Conservation (phyloP, 129 eudicot genomes). For the Glebionis coronaria region DNA sequence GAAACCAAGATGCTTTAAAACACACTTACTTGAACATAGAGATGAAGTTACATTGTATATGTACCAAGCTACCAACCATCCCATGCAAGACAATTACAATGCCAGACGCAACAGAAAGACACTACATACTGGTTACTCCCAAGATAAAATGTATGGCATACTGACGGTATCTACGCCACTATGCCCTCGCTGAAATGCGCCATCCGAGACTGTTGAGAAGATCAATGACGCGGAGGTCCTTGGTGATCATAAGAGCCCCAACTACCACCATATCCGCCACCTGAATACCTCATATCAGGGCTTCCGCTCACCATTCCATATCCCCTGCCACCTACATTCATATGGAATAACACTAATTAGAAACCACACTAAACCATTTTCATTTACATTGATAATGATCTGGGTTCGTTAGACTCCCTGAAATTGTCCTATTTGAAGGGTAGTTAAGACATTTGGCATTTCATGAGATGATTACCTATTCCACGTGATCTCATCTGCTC, state of each 20-base stretch:
- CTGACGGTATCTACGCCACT: background rate
- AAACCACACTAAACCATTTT: background rate
- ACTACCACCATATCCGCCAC: constrained; percentile 48
- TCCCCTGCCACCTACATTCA: constrained; percentile 50
- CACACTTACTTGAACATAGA: background rate
- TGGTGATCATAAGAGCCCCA: constrained; percentile 68
- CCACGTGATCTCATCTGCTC: constrained; percentile 69
- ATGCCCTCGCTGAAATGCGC: background rate
- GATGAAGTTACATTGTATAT: constrained; percentile 10
- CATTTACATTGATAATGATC: background rate
- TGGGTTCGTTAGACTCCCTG: background rate
- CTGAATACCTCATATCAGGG: constrained; percentile 64
- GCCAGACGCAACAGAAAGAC: background rate
- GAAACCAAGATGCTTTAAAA: background rate
- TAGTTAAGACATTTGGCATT: background rate
- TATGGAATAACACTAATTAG: background rate
- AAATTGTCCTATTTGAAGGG: background rate
- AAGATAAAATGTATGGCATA: constrained; percentile 11
- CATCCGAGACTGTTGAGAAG: background rate
- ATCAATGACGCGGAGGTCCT: constrained; percentile 67
- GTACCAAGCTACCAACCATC: constrained; percentile 5
- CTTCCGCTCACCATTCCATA: constrained; percentile 64
- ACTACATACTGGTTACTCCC: background rate
- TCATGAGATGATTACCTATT: constrained; percentile 33
- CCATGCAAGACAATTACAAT: background rate